Evolutionary conservation across 2,329 filamentous ascomycete genomes (phyloP), one percentile per base, ranked within the genome.

Genomic region (Bipolaris cookei): DNA sequence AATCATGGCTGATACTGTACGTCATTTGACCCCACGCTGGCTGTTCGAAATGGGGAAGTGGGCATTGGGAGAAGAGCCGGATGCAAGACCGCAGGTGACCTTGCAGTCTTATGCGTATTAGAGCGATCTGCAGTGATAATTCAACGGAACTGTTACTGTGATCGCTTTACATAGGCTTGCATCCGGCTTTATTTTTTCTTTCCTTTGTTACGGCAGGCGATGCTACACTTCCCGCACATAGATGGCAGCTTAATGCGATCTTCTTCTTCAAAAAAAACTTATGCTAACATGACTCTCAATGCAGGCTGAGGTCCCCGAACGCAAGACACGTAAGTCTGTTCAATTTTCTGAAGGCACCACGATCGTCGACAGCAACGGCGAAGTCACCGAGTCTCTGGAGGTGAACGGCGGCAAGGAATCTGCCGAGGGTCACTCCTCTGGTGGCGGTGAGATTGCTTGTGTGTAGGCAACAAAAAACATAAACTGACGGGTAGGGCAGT

Each of bases 281-380:
- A 38, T 44, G 28, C 68, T 72, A 75, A 76, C 57, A 64, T 42
- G 46, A 56, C 54, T 41, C 11, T 2, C 63, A 60, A 67, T 64
- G 51, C 58, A 82, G 80, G 78, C 80, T 71, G 75, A 78, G 63
- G 69, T 77, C 35, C 66, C 76, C 58, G 84, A 88, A 71, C 84
- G 85, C 75, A 92, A 90, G 79, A 87, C 89, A 73, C 90, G 93
- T 81, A 97, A 98, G 82, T 96, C 92, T 44, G 94, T 98, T 73
- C 89, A 92, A 65, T 98, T 98, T 79, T 93, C 89, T 76, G 90
- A 95, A 79, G 91, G 91, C 73, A 86, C 91, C 70, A 86, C 90
- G 66, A 88, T 97, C 71, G 93, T 97, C 77, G 91, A 96, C 82
- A 86, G 87, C 79, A 91, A 97, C 84, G 94, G 94, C 71, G 87